Evolutionary conservation across 75 land plant species (phyloP), one percentile per base, ranked within the genome.

Genomic region (Pseudotsuga menziesii): DNA sequence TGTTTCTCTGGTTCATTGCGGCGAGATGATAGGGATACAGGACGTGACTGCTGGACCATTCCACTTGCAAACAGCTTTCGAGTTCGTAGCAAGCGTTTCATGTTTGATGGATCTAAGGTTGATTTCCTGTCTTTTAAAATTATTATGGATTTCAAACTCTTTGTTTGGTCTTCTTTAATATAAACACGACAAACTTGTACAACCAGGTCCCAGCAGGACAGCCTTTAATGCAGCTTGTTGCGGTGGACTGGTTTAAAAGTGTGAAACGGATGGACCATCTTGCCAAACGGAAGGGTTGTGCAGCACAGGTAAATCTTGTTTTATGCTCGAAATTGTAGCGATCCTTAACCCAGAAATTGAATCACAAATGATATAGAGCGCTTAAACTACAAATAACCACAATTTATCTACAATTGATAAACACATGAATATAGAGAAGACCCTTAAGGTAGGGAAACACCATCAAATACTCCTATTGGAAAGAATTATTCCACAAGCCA

Each of bases 161-260:
- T 23, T 22, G 19, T 61, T 57, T 58, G n/a, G 35, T 27, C 22
- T 60, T 39, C 54, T 57, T 5, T 5, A 57, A 32, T 55, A n/a
- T 64, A 41, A 69, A 41, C 54, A 41, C 9, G 13, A 2, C 3
- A 19, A 69, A 41, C 41, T 41, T 69, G 25, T 41, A 29, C 48
- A 39, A 79, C 63, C 75, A 95, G 98, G 79, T 89, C 76, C 92
- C 91, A 78, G 94, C 96, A 13, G 98, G 98, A 22, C 91, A 93
- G 27, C 89, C 80, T 76, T 64, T 91, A 12, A 89, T 95, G 93
- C 89, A 95, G 75, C 94, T 95, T 76, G 92, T 93, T 73, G 94
- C 98, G 29, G 96, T 95, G 41, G 98, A 95, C 80, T 95, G 96
- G 96, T 91, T 93, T 63, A 95, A 95, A 75, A 89, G 87, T 57